These are phyloP conservation scores for Didymellaceae sp. DNA, from an alignment of 2,329 filamentous ascomycete genomes.

Conservation along the genomic window DNA sequence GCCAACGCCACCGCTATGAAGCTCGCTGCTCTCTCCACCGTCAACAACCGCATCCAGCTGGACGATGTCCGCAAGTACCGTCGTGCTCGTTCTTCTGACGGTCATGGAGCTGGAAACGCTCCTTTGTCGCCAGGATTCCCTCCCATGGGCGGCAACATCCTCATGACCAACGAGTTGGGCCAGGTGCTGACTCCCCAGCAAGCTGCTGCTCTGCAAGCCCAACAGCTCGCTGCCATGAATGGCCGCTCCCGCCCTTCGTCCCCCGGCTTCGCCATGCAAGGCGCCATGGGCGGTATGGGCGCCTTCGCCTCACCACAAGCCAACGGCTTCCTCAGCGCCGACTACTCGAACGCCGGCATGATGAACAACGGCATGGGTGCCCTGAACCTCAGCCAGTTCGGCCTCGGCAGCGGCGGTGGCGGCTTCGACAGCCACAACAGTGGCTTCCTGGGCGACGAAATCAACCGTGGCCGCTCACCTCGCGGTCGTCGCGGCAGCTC, in stretches of 20 bases:
- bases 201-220: conserved; percentile 63
- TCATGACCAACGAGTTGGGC: conserved; percentile 94
- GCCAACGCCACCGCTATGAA: conserved; percentile 99
- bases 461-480: conserved; percentile 87
- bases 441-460: conserved; percentile 92
- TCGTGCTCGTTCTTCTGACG: conserved; percentile 86
- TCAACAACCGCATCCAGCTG: conserved; percentile 96
- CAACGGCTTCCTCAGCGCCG: conserved; percentile 91
- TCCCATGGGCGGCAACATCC: conserved; percentile 73
- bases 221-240: conserved; percentile 84
- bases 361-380: conserved; percentile 74
- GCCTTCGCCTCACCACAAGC: conserved; percentile 88
- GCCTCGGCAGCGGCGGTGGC: conserved; percentile 48
- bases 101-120: conserved; percentile 64
- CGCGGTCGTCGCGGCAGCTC: conserved; percentile 91
- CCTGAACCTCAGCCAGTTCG: conserved; percentile 75
- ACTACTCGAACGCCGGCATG: conserved; percentile 74
- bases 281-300: conserved; percentile 63
- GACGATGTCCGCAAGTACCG: conserved; percentile 98
- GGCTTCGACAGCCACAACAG: conserved; percentile 61
- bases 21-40: conserved; percentile 91
- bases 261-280: conserved; percentile 82
- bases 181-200: conserved; percentile 75
- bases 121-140: conserved; percentile 70
- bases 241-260: conserved; percentile 87